These are phyloP conservation scores for Iris macrosiphon DNA, from an alignment of 106 monocot genomes.

Conservation along the genomic window DNA sequence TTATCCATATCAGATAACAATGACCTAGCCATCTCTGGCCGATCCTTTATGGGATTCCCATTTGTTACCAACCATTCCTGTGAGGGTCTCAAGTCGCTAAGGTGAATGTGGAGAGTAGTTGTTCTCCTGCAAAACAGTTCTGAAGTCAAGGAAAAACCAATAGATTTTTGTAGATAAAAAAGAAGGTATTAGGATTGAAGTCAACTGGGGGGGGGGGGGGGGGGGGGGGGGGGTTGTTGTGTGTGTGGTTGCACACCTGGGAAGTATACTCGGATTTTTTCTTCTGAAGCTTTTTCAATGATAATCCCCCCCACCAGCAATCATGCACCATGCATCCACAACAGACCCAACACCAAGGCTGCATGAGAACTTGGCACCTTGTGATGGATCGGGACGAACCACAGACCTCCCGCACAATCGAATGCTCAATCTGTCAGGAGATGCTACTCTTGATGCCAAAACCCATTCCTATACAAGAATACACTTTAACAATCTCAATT, in stretches of 20 bases:
- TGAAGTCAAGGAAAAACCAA: not conserved
- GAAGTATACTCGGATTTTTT: conserved; percentile 60
- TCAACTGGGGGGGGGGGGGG: too few species aligned
- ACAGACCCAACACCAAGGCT: conserved; percentile 39
- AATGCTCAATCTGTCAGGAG: conserved; percentile 49
- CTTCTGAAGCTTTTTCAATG: conserved; percentile 22
- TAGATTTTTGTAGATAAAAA: too few species aligned
- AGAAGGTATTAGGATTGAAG: too few species aligned
- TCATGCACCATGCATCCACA: conserved; percentile 93
- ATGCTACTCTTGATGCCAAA: conserved; percentile 32
- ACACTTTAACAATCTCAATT: not conserved
- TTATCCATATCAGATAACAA: not conserved
- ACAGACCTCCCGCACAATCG: conserved; percentile 40
- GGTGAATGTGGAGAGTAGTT: conserved; percentile 1
- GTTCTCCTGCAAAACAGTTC: conserved; percentile 14
- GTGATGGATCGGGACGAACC: conserved; percentile 49
- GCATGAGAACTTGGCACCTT: not conserved
- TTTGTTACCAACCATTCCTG: conserved; percentile 16
- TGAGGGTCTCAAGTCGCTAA: conserved; percentile 11
- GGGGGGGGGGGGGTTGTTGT: too few species aligned
- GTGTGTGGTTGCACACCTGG: too few species aligned
- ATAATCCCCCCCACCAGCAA: conserved; percentile 99
- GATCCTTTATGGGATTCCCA: conserved; percentile 7
- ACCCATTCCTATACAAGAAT: conserved; percentile 65
- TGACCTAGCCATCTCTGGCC: not conserved